Evolutionary conservation across 2,329 filamentous ascomycete species (phyloP), one percentile per base, ranked within the genome.

Genomic region (Bimuria novae-zelandiae): DNA sequence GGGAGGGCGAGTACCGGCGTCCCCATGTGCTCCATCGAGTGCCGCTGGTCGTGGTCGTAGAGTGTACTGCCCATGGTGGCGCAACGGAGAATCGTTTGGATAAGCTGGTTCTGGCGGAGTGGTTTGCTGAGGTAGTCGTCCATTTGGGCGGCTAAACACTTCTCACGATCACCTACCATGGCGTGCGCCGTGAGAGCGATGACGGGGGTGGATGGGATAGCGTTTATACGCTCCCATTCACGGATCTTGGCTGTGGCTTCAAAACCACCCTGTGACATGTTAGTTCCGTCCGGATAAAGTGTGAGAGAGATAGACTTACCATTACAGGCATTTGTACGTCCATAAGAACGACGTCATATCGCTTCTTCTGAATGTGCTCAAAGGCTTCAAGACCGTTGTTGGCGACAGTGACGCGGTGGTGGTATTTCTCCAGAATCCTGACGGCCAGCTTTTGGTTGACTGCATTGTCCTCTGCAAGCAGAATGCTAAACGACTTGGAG

Each of bases 281-380:
- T 71, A 82, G 75, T 37, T 21, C 7, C 19, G 12, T n/a, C 17
- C 49, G 30, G 7, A 30, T 6, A 5, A 3, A 39, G 10, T 55
- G n/a, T 8, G 33, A 37, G 37, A 11, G 27, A 1, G 14, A 39
- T 36, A 36, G 1, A 60, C 85, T 79, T 77, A 89, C 87, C 92
- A 97, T 97, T 67, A 97, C 89, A n/a, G 94, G 94, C 94, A 99
- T 99, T 73, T 97, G 94, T 16, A 99, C 94, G 71, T 99, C 94
- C 94, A 99, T 99, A 43, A 99, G 82, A 60, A 99, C 94, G 56
- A 96, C 90, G 73, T 99, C 94, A 72, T 95, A 99, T 71, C 90
- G 89, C 77, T 89, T 93, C 71, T 88, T 85, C 80, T 95, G 92
- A 64, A 97, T 87, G n/a, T 89, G 87, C 69, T 97, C 89, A 12